Evolutionary conservation across 192 early-diverging fungal genomes (phyloP).

Genomic region (Neocallimastix lanati): DNA sequence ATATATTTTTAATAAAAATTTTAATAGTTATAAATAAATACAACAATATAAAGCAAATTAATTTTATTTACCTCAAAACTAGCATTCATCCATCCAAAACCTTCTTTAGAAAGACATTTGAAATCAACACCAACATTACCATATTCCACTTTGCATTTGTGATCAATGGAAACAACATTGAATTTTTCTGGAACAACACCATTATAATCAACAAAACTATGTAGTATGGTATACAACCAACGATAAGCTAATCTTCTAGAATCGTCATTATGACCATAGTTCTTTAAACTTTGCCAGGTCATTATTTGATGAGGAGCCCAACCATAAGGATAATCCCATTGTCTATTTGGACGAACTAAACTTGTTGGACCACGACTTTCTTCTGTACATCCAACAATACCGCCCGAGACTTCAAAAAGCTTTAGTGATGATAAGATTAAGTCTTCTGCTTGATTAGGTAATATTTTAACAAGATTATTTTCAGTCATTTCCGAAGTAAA

Average conservation of each 20-base stretch:
- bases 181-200: slow-evolving; percentile 96
- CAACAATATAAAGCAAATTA: too few relatives aligned
- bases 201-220: slow-evolving; percentile 91
- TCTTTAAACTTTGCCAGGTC: slow-evolving; percentile 74
- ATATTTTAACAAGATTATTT: not conserved
- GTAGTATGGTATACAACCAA: slow-evolving; percentile 89
- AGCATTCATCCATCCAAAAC: slow-evolving; percentile 99
- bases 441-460: slow-evolving; percentile 52
- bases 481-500: not conserved
- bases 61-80: slow-evolving; percentile 24
- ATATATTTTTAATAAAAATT: slow-evolving; percentile 10
- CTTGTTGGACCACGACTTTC: slow-evolving; percentile 64
- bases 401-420: slow-evolving; percentile 78
- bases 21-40: too few relatives aligned
- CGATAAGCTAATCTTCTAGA: slow-evolving; percentile 71
- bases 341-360: slow-evolving; percentile 72
- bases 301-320: slow-evolving; percentile 99
- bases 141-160: slow-evolving; percentile 85
- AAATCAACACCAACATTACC: slow-evolving; percentile 91
- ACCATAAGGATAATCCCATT: slow-evolving; percentile 84
- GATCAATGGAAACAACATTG: slow-evolving; percentile 79
- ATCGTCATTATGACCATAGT: slow-evolving; percentile 58
- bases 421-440: slow-evolving; percentile 46
- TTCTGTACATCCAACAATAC: slow-evolving; percentile 82
- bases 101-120: slow-evolving; percentile 80